Evolutionary conservation across 1,284 basidiomycete genomes (phyloP), one percentile per base, ranked within the genome.

Genomic region (Trichosporon inkin): DNA sequence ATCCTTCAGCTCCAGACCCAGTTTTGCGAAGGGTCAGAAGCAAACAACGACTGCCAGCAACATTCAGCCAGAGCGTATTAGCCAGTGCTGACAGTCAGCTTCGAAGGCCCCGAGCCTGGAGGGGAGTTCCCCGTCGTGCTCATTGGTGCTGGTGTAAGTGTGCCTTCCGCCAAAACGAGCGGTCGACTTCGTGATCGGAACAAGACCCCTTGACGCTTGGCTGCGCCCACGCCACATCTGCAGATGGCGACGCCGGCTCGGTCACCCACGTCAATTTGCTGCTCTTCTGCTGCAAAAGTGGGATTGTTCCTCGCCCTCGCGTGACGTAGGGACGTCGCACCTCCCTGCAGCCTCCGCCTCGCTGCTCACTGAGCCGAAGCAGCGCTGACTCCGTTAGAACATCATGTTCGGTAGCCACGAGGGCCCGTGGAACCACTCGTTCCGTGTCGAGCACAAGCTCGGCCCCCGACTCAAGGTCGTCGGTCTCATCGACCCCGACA

Each of bases 401-500:
- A 92, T 93, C 80, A 92, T 93, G 90, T 92, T 92, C 72, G 91
- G 90, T 61, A 90, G 88, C 39, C 85, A 87, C 59, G 88, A 91
- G 74, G 90, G 90, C 56, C 76, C 76, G 34, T 78, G 75, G 72
- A 74, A 78, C 79, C 92, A 95, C 79, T 94, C 91, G 54, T 92
- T 94, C 85, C 90, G 92, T 73, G 86, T 95, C 68, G 92, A 94
- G 82, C 77, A 94, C 81, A 97, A 99, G 82, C 89, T 99, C 62
- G 94, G 95, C 41, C 89, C 88, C 20, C 90, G 95, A 70, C 88
- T 99, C 77, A 97, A 96, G 78, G 92, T 99, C 55, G 86, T 92
- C 58, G 95, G 92, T 13, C 82, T 99, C 58, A 89, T 99, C 71
- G 95, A 99, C 78, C 95, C 96, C 34, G 87, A 86, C 13, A 82